These are phyloP conservation scores for Cadophora malorum DNA, from an alignment of 2,329 filamentous ascomycete species.

Conservation along the genomic window DNA sequence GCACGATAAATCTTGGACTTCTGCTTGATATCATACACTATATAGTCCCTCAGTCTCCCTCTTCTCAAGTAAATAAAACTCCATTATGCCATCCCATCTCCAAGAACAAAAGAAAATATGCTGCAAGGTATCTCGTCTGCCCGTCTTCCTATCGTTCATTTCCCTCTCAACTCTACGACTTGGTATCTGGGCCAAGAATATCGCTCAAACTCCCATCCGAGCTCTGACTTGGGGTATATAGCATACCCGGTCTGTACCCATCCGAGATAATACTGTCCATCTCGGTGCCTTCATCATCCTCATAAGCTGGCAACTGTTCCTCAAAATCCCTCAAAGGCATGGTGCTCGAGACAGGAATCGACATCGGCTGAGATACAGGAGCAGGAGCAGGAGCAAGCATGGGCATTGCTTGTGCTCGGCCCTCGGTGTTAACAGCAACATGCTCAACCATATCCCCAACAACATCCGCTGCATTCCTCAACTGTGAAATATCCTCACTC, in stretches of 20 bases:
- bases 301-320: slow-evolving; percentile 41
- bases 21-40: neutral
- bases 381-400: slow-evolving; percentile 5
- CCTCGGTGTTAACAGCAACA: slow-evolving; percentile 30
- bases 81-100: neutral
- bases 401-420: neutral
- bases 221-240: slow-evolving; percentile 36
- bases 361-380: neutral
- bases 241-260: slow-evolving; percentile 40
- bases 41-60: neutral
- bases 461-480: slow-evolving; percentile 36
- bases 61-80: neutral
- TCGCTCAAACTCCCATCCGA: slow-evolving; percentile 37
- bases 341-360: slow-evolving; percentile 5
- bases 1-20: neutral
- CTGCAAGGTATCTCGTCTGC: slow-evolving; percentile 19
- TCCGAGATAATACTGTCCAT: slow-evolving; percentile 37
- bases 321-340: slow-evolving; percentile 27
- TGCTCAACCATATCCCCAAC: slow-evolving; percentile 34
- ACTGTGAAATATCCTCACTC: slow-evolving; percentile 36
- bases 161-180: slow-evolving; percentile 27
- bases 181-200: slow-evolving; percentile 39
- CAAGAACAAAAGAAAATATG: slow-evolving; percentile 20
- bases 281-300: slow-evolving; percentile 39
- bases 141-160: neutral